Evolutionary conservation across 2,329 filamentous ascomycete species (phyloP).

Genomic region (Curvularia lunata): DNA sequence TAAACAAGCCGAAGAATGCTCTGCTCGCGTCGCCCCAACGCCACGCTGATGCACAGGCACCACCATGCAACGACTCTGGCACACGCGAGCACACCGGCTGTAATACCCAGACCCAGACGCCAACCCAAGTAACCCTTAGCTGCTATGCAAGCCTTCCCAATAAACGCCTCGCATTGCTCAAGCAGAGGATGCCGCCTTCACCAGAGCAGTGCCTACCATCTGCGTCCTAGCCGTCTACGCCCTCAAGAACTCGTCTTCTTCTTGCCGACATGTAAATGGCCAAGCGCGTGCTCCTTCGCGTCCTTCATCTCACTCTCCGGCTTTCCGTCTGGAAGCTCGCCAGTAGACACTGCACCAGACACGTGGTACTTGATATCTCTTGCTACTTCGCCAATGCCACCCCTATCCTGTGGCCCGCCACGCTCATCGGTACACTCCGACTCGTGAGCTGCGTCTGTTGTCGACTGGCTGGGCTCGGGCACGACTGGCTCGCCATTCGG

Average conservation of each 20-base stretch:
- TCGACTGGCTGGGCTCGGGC: conserved; percentile 33
- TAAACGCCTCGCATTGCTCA: background rate
- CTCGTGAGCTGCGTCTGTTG: conserved; percentile 12
- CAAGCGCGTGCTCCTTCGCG: conserved; percentile 42
- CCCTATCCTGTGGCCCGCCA: conserved; percentile 27
- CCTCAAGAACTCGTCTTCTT: conserved; percentile 29
- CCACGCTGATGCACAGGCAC: too few species aligned
- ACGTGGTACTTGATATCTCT: conserved; percentile 40
- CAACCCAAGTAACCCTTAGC: background rate
- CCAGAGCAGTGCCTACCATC: conserved; percentile 59
- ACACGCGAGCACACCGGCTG: background rate
- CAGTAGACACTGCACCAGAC: conserved; percentile 44
- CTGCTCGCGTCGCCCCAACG: too few species aligned
- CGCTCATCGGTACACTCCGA: conserved; percentile 11
- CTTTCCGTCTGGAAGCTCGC: conserved; percentile 52
- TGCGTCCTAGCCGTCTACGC: too few species aligned
- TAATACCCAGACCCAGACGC: background rate
- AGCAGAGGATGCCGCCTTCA: too few species aligned
- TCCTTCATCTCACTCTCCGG: conserved; percentile 50
- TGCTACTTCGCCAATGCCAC: conserved; percentile 29
- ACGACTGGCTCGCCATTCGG: conserved; percentile 43
- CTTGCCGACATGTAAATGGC: conserved; percentile 37
- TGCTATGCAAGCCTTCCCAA: background rate
- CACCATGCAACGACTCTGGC: too few species aligned
- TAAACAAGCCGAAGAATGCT: background rate